Evolutionary conservation across 257 asterid species (phyloP), one percentile per base, ranked within the genome.

Genomic region (Avicennia marina): DNA sequence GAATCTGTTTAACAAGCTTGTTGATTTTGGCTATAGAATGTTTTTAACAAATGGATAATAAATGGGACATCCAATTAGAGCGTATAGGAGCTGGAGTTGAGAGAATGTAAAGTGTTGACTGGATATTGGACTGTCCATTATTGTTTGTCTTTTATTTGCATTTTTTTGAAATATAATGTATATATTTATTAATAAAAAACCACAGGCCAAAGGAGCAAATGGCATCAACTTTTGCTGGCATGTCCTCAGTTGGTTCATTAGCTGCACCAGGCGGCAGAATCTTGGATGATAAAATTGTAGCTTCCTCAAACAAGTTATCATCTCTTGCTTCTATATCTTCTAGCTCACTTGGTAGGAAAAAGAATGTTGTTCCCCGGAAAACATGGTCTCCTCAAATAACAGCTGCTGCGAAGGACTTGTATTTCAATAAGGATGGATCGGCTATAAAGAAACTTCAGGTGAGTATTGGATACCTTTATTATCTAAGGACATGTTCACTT

Each of bases 371-470:
- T 29, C 67, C 75, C 1, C 68, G 65, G 22, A 85, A 73, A 69
- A 5, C 75, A 6, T 77, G 82, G 18, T 33, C 83, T 44, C 13
- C 75, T 46, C 81, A 73, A 45, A 74, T 90, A 24, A 72, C 66
- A 10, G 94, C 98, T 16, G 89, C 95, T 24, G 87, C 95, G 1
- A 90, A 87, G 72, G 98, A 90, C 45, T 44, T 87, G 75, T 78
- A 85, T 53, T 90, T 90, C 82, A 90, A 90, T 72, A 87, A 87
- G 78, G 98, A 90, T 76, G 98, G 98, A 24, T 87, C 96, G 4
- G 89, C 98, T 42, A 87, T 90, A 50, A 90, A 81, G 87, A 87
- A 62, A 56, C 82, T 90, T 39, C 96, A 87, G 75, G 98, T 85
- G 46, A 27, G 57, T 49, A 29, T 4, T 44, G 19, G 41, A 11